Evolutionary conservation across 2,329 filamentous ascomycete species (phyloP).

Genomic region (Fusarium torreyae): DNA sequence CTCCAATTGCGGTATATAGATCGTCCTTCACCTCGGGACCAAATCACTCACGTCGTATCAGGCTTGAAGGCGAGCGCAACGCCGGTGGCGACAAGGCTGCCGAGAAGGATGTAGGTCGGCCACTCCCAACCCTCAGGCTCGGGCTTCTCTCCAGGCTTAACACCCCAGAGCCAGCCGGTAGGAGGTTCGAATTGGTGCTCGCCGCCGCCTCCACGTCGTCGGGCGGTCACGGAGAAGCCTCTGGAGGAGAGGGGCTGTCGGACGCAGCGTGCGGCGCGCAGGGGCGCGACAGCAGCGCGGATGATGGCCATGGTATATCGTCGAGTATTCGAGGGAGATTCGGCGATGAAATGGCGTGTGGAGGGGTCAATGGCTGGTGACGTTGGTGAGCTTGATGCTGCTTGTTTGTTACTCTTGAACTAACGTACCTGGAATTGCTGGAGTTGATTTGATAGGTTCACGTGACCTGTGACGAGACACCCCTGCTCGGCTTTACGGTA

Average conservation of each 20-base stretch:
- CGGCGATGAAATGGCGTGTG: conserved; percentile 44
- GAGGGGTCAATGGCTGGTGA: conserved; percentile 52
- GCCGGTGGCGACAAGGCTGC: conserved; percentile 78
- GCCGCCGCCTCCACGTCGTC: conserved; percentile 60
- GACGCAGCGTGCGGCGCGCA: conserved; percentile 57
- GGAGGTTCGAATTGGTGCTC: conserved; percentile 91
- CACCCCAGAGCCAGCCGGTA: conserved; percentile 90
- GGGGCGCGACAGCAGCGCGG: conserved; percentile 56
- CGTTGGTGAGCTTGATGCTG: conserved; percentile 43
- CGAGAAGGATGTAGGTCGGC: conserved; percentile 87
- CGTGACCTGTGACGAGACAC: conserved; percentile 34
- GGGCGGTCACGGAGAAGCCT: conserved; percentile 62
- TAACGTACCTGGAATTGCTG: conserved; percentile 41
- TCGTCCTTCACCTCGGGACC: conserved; percentile 6
- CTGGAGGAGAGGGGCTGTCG: conserved; percentile 55
- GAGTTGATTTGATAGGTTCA: conserved; percentile 45
- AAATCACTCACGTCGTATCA: conserved; percentile 89
- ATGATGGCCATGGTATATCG: conserved; percentile 55
- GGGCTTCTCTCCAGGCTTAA: conserved; percentile 95
- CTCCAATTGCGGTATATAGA: not conserved
- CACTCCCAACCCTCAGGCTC: conserved; percentile 98
- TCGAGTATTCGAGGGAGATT: conserved; percentile 34
- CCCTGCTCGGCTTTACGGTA: conserved; percentile 8
- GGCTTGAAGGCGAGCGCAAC: conserved; percentile 96
- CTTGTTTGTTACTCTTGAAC: conserved; percentile 36